These are phyloP conservation scores for Coniochaeta sp. DNA, from an alignment of 2,329 filamentous ascomycete genomes.

Conservation along the genomic window DNA sequence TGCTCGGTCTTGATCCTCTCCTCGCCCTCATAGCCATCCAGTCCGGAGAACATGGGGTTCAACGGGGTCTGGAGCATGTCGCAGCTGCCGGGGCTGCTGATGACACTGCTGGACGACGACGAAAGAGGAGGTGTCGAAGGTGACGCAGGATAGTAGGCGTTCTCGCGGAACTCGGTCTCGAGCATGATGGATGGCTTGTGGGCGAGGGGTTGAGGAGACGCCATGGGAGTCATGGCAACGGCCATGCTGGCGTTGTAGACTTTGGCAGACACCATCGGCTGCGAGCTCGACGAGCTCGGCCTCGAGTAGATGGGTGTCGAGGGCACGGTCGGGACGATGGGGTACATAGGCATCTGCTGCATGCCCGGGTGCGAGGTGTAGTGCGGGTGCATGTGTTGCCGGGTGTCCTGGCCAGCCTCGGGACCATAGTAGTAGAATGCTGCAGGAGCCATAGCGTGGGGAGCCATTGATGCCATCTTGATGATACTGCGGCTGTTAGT, in stretches of 20 bases:
- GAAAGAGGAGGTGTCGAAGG: constrained; percentile 79
- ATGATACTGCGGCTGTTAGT: constrained; percentile 15
- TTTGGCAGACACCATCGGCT: constrained; percentile 41
- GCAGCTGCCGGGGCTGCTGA: constrained; percentile 76
- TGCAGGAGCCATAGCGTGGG: constrained; percentile 60
- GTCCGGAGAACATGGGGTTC: constrained; percentile 68
- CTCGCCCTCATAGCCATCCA: constrained; percentile 64
- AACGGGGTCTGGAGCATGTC: constrained; percentile 77
- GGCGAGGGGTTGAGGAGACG: constrained; percentile 65
- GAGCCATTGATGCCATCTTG: constrained; percentile 59
- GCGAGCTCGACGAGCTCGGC: constrained; percentile 59
- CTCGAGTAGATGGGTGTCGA: constrained; percentile 59
- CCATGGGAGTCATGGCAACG: constrained; percentile 64
- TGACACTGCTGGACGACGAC: constrained; percentile 71
- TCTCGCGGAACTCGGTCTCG: constrained; percentile 65
- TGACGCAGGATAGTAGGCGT: constrained; percentile 69
- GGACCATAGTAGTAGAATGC: constrained; percentile 85
- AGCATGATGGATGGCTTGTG: constrained; percentile 74
- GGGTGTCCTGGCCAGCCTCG: constrained; percentile 64
- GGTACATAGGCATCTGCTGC: constrained; percentile 45
- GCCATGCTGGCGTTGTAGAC: constrained; percentile 49
- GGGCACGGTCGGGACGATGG: constrained; percentile 49
- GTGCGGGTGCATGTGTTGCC: constrained; percentile 70
- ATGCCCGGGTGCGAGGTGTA: constrained; percentile 51
- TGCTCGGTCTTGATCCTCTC: constrained; percentile 65